These are phyloP conservation scores for Castanea mollissima DNA, from an alignment of 306 rosid species.

Conservation along the genomic window DNA sequence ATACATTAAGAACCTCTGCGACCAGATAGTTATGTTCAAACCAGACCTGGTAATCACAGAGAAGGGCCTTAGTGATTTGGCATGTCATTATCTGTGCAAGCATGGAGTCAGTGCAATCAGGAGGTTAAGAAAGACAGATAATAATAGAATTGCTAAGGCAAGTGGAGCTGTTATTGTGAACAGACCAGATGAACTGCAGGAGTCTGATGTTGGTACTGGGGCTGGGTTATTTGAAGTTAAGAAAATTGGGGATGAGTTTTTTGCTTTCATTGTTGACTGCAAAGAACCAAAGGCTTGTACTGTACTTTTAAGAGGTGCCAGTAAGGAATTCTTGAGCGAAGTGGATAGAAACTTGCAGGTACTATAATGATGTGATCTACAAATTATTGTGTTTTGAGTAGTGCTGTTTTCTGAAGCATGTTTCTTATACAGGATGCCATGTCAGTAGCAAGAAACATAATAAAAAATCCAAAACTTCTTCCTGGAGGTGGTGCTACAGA, in stretches of 20 bases:
- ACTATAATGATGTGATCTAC: slow-evolving; percentile 2
- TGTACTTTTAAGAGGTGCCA: slow-evolving; percentile 78
- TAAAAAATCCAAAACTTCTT: slow-evolving; percentile 86
- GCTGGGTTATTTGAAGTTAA: slow-evolving; percentile 93
- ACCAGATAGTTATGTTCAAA: slow-evolving; percentile 81
- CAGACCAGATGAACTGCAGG: slow-evolving; percentile 92
- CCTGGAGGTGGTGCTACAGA: slow-evolving; percentile 99
- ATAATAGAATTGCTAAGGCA: slow-evolving; percentile 90
- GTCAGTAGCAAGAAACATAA: slow-evolving; percentile 87
- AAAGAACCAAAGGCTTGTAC: slow-evolving; percentile 94
- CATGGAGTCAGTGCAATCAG: slow-evolving; percentile 89
- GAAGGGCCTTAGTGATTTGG: slow-evolving; percentile 97
- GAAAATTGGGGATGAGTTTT: slow-evolving; percentile 91
- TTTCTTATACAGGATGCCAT: slow-evolving; percentile 74
- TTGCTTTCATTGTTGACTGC: slow-evolving; percentile 79
- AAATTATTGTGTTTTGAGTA: not conserved
- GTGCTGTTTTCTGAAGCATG: slow-evolving; percentile 27
- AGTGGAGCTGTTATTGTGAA: slow-evolving; percentile 94
- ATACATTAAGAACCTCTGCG: slow-evolving; percentile 78
- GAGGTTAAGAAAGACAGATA: slow-evolving; percentile 86
- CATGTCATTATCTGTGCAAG: slow-evolving; percentile 86
- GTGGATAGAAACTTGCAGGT: slow-evolving; percentile 96
- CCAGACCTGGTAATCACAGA: slow-evolving; percentile 91
- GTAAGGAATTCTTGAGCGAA: slow-evolving; percentile 87
- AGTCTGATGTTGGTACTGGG: slow-evolving; percentile 91